Evolutionary conservation across 1,139 yeast genomes (phyloP), one percentile per base, ranked within the genome.

Genomic region (Arxiozyma slooffiae): DNA sequence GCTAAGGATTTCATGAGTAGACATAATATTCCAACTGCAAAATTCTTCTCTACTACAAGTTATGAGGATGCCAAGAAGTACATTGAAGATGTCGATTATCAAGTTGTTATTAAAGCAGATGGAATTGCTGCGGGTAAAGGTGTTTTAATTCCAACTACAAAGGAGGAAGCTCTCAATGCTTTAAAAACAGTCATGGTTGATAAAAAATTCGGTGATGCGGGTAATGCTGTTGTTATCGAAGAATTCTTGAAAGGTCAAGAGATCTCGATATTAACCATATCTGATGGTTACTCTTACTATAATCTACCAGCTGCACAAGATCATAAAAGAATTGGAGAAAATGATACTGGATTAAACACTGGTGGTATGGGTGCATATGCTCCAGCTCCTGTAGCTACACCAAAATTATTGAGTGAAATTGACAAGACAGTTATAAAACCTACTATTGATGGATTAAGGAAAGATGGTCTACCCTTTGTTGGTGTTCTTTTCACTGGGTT

Each of bases 281-380:
- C 92, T 60, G 99, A 94, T 67, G 99, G 98, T 49, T 92, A 94
- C 74, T 81, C 95, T 14, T 83, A 83, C 64, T 80, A 82, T 68
- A 92, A 88, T 67, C 78, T 94, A 53, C 99, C 99, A 40, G 88
- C 97, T 41, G 97, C 98, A 36, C 98, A 94, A 71, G 99, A 94
- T 67, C 98, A 94, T 71, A 94, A 94, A 74, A 83, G 98, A 69
- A 78, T 85, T 60, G 95, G 95, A 51, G 89, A 94, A 62, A 92
- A 90, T 54, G 99, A 94, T 67, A 74, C 81, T 48, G 99, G 99
- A 38, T 77, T 90, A 57, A 94, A 94, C 73, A 94, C 98, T 48
- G 99, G 99, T 58, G 99, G 99, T 57, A 94, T 94, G 99, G 99
- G 99, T 56, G 95, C 98, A 18, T 94, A 94, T 65, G 95, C 97